A percentile compares a stretch with the other conserved stretches of the same genome.
Evolutionary conservation across 257 asterid species (phyloP).

Genomic region (Mentha longifolia): DNA sequence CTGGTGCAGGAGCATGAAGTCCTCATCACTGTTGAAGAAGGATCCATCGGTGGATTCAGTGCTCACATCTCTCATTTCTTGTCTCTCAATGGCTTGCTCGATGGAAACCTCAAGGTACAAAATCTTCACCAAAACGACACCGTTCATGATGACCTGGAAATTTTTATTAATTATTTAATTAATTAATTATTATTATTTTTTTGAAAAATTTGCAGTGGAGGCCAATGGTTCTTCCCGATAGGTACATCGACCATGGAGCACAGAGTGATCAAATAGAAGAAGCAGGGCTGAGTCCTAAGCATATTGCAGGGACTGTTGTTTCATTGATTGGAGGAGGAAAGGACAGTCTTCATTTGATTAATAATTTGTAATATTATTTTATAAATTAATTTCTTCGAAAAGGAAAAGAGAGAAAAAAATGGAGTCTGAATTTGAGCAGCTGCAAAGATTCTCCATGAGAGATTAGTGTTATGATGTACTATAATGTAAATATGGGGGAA

Average conservation of each 20-base stretch:
- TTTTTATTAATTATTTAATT: too few species aligned
- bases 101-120: constrained; percentile 57
- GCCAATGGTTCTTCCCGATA: constrained; percentile 67
- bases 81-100: constrained; percentile 58
- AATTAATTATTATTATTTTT: background rate
- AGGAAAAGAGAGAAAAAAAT: too few species aligned
- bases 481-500: constrained; percentile 17
- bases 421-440: background rate
- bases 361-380: constrained; percentile 14
- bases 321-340: constrained; percentile 51
- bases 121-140: too few species aligned
- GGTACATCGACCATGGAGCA: constrained; percentile 71
- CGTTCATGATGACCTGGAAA: too few species aligned
- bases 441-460: background rate
- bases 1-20: constrained; percentile 55
- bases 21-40: constrained; percentile 71
- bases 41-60: constrained; percentile 68
- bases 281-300: constrained; percentile 67
- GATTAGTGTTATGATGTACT: too few species aligned
- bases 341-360: constrained; percentile 37
- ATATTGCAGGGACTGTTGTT: constrained; percentile 63
- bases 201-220: constrained; percentile 53
- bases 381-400: too few species aligned
- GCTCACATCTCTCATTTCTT: constrained; percentile 68
- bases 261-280: constrained; percentile 61